phyloP scores from a whole-genome alignment of 2,329 filamentous ascomycete species.

The Pseudogymnoascus sp. region DNA sequence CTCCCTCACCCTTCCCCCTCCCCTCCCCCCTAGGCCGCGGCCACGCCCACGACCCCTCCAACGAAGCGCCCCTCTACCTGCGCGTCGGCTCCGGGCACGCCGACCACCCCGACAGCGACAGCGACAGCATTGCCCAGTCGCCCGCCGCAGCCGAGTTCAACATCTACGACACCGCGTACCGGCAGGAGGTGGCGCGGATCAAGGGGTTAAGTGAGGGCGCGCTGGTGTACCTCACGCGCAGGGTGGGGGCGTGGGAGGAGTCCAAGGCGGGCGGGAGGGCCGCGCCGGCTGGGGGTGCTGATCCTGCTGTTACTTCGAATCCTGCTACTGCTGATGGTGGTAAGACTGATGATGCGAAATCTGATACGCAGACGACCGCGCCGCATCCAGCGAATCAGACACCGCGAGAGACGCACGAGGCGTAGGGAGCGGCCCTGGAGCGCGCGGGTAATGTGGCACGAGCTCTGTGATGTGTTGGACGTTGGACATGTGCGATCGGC shows the following conservation, averaged over 20 bases:
- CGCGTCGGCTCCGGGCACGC: slow-evolving; percentile 64
- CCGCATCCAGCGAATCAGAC: background rate
- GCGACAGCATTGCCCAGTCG: slow-evolving; percentile 66
- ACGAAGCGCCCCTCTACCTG: slow-evolving; percentile 59
- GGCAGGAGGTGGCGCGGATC: slow-evolving; percentile 72
- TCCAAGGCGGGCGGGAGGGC: background rate
- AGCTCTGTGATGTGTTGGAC: background rate
- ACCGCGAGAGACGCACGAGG: background rate
- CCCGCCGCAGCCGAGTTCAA: slow-evolving; percentile 78
- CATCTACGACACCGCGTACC: slow-evolving; percentile 83
- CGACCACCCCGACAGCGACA: slow-evolving; percentile 33
- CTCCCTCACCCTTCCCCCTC: background rate
- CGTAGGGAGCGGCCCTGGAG: background rate
- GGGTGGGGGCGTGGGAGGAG: slow-evolving; percentile 27
- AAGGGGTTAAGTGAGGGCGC: slow-evolving; percentile 40
- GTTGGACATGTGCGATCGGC: background rate
- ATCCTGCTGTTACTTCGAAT: background rate
- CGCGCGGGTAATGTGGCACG: background rate
- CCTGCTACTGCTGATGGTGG: background rate
- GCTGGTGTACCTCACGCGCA: slow-evolving; percentile 50
- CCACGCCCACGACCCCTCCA: slow-evolving; percentile 56
- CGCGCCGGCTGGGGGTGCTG: background rate
- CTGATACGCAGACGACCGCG: background rate
- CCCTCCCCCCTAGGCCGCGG: slow-evolving; percentile 28
- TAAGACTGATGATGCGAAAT: background rate